phyloP scores from a whole-genome alignment of 345 rosid genomes.

The Dimocarpus longan region DNA sequence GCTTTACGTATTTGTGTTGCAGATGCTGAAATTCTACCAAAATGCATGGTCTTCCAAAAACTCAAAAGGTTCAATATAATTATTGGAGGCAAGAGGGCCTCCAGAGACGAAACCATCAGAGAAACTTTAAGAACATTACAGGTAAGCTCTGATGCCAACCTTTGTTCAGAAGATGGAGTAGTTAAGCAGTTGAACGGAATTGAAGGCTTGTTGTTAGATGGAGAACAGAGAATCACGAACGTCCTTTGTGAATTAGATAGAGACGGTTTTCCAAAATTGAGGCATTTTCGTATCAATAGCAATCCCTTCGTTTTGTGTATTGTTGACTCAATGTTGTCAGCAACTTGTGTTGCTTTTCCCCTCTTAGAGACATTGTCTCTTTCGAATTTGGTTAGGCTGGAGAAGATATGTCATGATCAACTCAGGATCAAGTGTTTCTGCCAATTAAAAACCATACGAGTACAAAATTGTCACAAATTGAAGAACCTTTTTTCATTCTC shows the following conservation, averaged over 20 bases:
- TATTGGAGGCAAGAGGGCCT: no score
- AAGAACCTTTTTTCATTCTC: constrained; percentile 27
- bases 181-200: background rate
- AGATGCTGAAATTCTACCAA: no score
- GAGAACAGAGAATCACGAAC: background rate
- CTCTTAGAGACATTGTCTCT: constrained; percentile 17
- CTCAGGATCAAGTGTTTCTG: background rate
- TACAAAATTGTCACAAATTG: constrained; percentile 19
- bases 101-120: no score
- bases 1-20: no score
- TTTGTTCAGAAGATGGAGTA: background rate
- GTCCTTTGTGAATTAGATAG: background rate
- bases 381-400: background rate
- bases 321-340: background rate
- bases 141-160: no score
- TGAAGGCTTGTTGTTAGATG: constrained; percentile 8
- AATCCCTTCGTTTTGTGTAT: background rate
- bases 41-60: no score
- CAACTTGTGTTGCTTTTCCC: background rate
- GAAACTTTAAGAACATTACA: no score
- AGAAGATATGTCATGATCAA: constrained; percentile 5
- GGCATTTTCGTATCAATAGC: background rate
- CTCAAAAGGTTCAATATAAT: no score
- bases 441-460: constrained; percentile 9
- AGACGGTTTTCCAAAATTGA: constrained; percentile 14